These are phyloP conservation scores for Akanthomyces lecanii DNA, from an alignment of 2,329 filamentous ascomycete genomes.

Conservation along the genomic window DNA sequence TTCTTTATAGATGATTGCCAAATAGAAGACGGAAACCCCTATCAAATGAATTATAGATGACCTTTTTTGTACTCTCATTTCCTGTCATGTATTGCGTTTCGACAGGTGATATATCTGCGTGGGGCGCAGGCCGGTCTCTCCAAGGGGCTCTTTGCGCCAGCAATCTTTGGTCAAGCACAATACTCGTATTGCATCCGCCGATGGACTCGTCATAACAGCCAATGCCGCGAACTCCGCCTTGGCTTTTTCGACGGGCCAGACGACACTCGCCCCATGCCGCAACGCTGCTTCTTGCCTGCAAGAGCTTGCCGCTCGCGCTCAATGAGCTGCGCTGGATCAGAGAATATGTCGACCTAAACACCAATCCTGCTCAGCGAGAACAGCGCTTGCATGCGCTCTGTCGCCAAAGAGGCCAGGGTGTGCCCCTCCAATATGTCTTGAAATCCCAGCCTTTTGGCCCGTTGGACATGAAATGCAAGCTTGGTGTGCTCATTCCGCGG, in stretches of 20 bases:
- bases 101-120: not conserved
- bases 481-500: constrained; percentile 82
- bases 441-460: constrained; percentile 84
- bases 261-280: constrained; percentile 53
- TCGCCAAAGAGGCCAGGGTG: constrained; percentile 51
- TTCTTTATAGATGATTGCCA: no score
- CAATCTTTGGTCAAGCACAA: constrained; percentile 13
- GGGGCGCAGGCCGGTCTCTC: not conserved
- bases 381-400: constrained; percentile 40
- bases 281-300: constrained; percentile 59
- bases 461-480: constrained; percentile 70
- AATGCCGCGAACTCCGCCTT: constrained; percentile 62
- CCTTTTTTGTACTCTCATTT: no score
- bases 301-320: constrained; percentile 57
- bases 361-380: constrained; percentile 15
- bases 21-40: no score
- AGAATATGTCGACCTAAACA: constrained; percentile 47
- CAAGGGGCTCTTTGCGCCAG: not conserved
- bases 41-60: no score
- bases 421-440: constrained; percentile 85
- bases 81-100: no score
- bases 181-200: not conserved
- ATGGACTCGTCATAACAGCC: constrained; percentile 13
- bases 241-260: constrained; percentile 51
- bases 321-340: constrained; percentile 72